Percentiles rank a stretch among this genome's conserved stretches.
Evolutionary conservation across 306 rosid genomes (phyloP).

Genomic region (Oemleria cerasiformis): DNA sequence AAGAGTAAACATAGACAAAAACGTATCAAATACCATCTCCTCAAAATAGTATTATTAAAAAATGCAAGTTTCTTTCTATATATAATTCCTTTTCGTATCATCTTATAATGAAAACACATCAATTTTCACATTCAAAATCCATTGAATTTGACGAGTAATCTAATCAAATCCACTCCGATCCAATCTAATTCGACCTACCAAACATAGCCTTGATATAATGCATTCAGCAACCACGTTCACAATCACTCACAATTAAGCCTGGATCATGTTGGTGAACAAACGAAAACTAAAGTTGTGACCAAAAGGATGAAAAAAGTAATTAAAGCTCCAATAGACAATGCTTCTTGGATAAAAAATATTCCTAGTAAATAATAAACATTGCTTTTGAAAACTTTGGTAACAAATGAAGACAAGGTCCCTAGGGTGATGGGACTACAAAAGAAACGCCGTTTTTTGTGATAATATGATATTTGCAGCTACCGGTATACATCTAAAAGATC

Average conservation of each 20-base stretch:
- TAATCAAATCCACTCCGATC: no score
- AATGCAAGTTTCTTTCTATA: no score
- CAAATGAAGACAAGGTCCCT: neutral
- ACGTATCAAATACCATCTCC: no score
- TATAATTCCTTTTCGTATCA: no score
- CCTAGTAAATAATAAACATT: neutral
- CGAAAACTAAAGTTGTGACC: no score
- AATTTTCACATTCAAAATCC: no score
- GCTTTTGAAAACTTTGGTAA: neutral
- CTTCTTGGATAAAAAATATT: neutral
- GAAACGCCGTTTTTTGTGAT: conserved; percentile 30
- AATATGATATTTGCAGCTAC: conserved; percentile 25
- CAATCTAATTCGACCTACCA: no score
- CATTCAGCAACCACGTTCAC: neutral
- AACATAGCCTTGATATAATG: neutral
- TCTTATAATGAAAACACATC: no score
- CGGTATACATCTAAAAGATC: conserved; percentile 47
- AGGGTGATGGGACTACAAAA: conserved; percentile 10
- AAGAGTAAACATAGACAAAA: no score
- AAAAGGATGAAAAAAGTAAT: neutral
- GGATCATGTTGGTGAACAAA: no score
- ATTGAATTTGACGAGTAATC: no score
- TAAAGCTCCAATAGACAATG: neutral
- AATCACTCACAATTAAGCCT: neutral
- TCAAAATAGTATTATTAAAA: no score